Conservation (phyloP, 2,329 filamentous ascomycete genomes). For the Amylocarpus encephaloides region DNA sequence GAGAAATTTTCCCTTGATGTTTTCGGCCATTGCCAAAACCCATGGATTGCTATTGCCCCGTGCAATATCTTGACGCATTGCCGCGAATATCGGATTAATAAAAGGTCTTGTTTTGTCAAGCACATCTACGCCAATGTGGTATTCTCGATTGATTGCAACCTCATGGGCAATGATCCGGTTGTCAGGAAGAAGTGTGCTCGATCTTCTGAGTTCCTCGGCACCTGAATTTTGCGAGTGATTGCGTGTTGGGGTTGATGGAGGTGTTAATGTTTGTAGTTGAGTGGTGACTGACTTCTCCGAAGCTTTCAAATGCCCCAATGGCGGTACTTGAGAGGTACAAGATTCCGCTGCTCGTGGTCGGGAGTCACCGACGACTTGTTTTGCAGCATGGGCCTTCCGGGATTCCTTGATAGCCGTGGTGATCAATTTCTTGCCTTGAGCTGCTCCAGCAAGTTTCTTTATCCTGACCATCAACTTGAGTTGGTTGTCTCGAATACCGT, state of each 20-base stretch:
- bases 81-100: slow-evolving; percentile 49
- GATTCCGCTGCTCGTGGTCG: slow-evolving; percentile 53
- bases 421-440: slow-evolving; percentile 66
- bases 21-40: slow-evolving; percentile 64
- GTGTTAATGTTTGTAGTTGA: slow-evolving; percentile 43
- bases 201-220: slow-evolving; percentile 27
- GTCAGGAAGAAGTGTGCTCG: slow-evolving; percentile 53
- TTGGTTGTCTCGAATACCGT: slow-evolving; percentile 77
- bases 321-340: slow-evolving; percentile 34
- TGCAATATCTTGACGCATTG: slow-evolving; percentile 57
- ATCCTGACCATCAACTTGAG: slow-evolving; percentile 73
- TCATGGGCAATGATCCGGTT: slow-evolving; percentile 75
- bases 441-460: slow-evolving; percentile 67
- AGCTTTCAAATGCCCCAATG: slow-evolving; percentile 37
- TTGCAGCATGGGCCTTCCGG: slow-evolving; percentile 55
- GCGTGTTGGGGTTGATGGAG: slow-evolving; percentile 43
- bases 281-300: slow-evolving; percentile 38
- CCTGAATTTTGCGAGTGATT: slow-evolving; percentile 15
- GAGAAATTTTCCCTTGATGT: slow-evolving; percentile 65
- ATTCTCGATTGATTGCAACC: slow-evolving; percentile 72
- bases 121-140: slow-evolving; percentile 60
- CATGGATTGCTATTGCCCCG: slow-evolving; percentile 59
- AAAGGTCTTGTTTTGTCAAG: slow-evolving; percentile 55
- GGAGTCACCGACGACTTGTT: slow-evolving; percentile 62
- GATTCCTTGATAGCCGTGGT: slow-evolving; percentile 69